Percentiles rank a stretch among this genome's conserved stretches.
These are phyloP conservation scores for Solioccasus polychromus DNA, from an alignment of 768 basidiomycete genomes.

Conservation along the genomic window DNA sequence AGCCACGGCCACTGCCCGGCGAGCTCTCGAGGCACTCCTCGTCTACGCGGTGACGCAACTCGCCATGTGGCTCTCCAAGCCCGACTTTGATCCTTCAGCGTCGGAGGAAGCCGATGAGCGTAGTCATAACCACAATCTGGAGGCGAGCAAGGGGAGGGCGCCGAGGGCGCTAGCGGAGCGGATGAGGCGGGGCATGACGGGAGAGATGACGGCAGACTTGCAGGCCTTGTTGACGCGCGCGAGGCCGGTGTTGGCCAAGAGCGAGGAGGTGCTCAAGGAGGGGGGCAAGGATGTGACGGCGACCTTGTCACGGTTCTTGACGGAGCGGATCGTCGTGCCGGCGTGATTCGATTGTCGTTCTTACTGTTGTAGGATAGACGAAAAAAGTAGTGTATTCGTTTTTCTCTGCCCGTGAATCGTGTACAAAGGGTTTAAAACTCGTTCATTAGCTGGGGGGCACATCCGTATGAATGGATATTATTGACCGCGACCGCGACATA, in stretches of 20 bases:
- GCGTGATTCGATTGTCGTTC: slow-evolving; percentile 32
- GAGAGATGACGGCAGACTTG: slow-evolving; percentile 74
- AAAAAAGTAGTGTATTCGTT: slow-evolving; percentile 19
- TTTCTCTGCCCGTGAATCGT: too few species aligned
- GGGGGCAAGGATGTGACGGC: slow-evolving; percentile 53
- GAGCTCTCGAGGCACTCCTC: slow-evolving; percentile 64
- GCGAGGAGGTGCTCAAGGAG: slow-evolving; percentile 43
- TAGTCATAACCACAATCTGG: slow-evolving; percentile 11
- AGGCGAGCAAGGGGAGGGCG: slow-evolving; percentile 37
- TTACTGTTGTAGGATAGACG: background rate
- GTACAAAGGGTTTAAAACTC: too few species aligned
- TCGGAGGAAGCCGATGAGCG: slow-evolving; percentile 48
- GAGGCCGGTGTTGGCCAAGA: slow-evolving; percentile 61
- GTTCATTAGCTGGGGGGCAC: too few species aligned
- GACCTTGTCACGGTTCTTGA: slow-evolving; percentile 61
- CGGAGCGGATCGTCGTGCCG: slow-evolving; percentile 52
- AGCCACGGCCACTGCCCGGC: slow-evolving; percentile 54
- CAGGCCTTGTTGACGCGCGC: slow-evolving; percentile 64
- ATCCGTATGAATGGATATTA: too few species aligned
- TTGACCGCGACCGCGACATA: too few species aligned
- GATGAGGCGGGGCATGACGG: slow-evolving; percentile 72
- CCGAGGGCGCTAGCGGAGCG: slow-evolving; percentile 58
- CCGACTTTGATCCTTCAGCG: slow-evolving; percentile 53
- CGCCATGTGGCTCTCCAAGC: slow-evolving; percentile 73
- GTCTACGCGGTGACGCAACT: slow-evolving; percentile 76